Evolutionary conservation across 1,139 yeast genomes (phyloP).

Genomic region (Blastobotrys petasosporus): DNA sequence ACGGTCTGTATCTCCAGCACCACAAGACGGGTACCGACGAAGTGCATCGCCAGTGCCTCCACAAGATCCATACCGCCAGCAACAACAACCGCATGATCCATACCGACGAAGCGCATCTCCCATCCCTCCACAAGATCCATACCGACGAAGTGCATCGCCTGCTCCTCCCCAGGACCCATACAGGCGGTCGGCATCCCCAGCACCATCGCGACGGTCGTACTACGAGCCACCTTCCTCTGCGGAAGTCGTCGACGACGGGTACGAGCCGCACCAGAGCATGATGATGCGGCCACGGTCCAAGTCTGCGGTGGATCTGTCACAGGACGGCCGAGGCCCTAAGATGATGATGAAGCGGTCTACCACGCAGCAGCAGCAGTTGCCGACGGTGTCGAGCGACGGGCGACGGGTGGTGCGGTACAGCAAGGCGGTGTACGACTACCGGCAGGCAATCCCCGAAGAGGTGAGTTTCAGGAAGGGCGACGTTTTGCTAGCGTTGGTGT

Average conservation of each 20-base stretch:
- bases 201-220: slow-evolving; percentile 11
- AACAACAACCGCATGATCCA: neutral
- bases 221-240: neutral
- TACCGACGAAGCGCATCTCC: slow-evolving; percentile 9
- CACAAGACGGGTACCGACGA: slow-evolving; percentile 10
- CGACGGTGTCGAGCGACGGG: slow-evolving; percentile 38
- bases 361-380: slow-evolving; percentile 6
- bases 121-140: slow-evolving; percentile 5
- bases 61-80: neutral
- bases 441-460: slow-evolving; percentile 76
- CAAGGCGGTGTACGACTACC: slow-evolving; percentile 64
- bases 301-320: slow-evolving; percentile 20
- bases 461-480: slow-evolving; percentile 69
- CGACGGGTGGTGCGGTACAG: slow-evolving; percentile 54
- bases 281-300: slow-evolving; percentile 21
- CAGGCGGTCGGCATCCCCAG: slow-evolving; percentile 18
- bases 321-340: slow-evolving; percentile 8
- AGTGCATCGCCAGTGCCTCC: slow-evolving; percentile 13
- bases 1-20: slow-evolving; percentile 9
- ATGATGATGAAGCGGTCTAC: slow-evolving; percentile 4
- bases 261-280: slow-evolving; percentile 16
- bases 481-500: slow-evolving; percentile 59
- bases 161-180: slow-evolving; percentile 13
- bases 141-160: slow-evolving; percentile 15
- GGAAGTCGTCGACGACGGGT: neutral